These are phyloP conservation scores for Mixia osmundae DNA, from an alignment of 1,284 basidiomycete genomes.

Conservation along the genomic window DNA sequence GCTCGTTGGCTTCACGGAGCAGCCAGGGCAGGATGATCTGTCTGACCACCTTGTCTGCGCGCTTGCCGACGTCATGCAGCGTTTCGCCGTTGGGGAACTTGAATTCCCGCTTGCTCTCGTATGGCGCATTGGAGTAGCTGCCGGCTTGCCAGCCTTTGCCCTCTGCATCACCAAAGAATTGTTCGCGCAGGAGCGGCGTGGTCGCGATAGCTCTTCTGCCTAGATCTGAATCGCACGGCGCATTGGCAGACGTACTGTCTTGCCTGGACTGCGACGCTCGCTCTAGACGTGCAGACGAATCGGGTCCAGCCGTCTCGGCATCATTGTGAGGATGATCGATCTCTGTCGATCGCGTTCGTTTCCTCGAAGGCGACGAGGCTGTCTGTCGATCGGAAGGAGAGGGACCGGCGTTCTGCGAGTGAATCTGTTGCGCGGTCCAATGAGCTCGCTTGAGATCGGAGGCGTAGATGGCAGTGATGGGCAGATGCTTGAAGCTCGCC, in stretches of 20 bases:
- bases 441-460: slow-evolving; percentile 57
- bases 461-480: slow-evolving; percentile 35
- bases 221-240: too few relatives aligned
- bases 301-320: too few relatives aligned
- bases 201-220: too few relatives aligned
- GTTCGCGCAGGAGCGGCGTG: slow-evolving; percentile 23
- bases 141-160: slow-evolving; percentile 15
- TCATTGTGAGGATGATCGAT: too few relatives aligned
- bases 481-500: slow-evolving; percentile 12
- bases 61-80: slow-evolving; percentile 36
- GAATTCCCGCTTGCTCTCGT: slow-evolving; percentile 27
- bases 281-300: too few relatives aligned
- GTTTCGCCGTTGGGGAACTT: slow-evolving; percentile 51
- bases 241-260: too few relatives aligned
- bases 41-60: slow-evolving; percentile 36
- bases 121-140: slow-evolving; percentile 10
- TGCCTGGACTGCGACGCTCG: too few relatives aligned
- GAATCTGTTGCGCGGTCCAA: slow-evolving; percentile 41
- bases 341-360: too few relatives aligned
- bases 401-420: slow-evolving; percentile 22
- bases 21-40: slow-evolving; percentile 33
- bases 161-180: slow-evolving; percentile 45
- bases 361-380: too few relatives aligned
- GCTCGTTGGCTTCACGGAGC: slow-evolving; percentile 11
- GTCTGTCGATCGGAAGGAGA: too few relatives aligned